Conservation (phyloP, 495 filamentous ascomycete genomes). For the Pyrenula aspistea region DNA sequence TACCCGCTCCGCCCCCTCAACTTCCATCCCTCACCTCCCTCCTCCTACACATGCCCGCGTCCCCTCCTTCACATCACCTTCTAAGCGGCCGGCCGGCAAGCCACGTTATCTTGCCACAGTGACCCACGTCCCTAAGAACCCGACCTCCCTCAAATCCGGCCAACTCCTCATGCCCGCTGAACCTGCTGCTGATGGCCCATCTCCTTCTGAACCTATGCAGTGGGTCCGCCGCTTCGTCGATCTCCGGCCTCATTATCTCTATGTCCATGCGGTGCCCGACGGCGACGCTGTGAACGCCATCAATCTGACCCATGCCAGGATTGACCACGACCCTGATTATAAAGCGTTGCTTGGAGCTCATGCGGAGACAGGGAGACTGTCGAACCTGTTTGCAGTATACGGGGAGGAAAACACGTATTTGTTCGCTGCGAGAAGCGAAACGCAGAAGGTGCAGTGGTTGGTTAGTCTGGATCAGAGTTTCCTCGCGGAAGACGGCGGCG, state of each 20-base stretch:
- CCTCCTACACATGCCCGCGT: not conserved
- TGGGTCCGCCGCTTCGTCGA: slow-evolving; percentile 93
- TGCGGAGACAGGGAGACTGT: slow-evolving; percentile 31
- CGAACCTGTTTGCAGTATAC: slow-evolving; percentile 85
- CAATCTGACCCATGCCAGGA: slow-evolving; percentile 68
- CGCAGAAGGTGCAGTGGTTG: slow-evolving; percentile 93
- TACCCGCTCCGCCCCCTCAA: slow-evolving; percentile 1
- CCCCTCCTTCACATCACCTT: not conserved
- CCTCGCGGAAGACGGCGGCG: slow-evolving; percentile 25
- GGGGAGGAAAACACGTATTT: slow-evolving; percentile 88
- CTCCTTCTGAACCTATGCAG: slow-evolving; percentile 12
- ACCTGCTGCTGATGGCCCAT: slow-evolving; percentile 42
- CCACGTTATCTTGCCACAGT: slow-evolving; percentile 57
- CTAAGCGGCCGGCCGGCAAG: slow-evolving; percentile 4
- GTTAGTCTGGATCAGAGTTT: slow-evolving; percentile 58
- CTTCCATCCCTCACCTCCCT: slow-evolving; percentile 4
- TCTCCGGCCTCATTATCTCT: slow-evolving; percentile 81
- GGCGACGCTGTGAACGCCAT: slow-evolving; percentile 87
- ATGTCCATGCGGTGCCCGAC: slow-evolving; percentile 69
- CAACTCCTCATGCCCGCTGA: slow-evolving; percentile 70
- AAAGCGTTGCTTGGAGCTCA: slow-evolving; percentile 55
- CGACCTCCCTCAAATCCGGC: slow-evolving; percentile 66
- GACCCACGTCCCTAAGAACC: slow-evolving; percentile 58
- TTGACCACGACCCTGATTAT: slow-evolving; percentile 82
- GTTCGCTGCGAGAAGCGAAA: slow-evolving; percentile 76